A percentile compares a stretch with the other conserved stretches of the same genome.
Conservation (phyloP, 2,329 filamentous ascomycete species). For the Cladosporium phlei region DNA sequence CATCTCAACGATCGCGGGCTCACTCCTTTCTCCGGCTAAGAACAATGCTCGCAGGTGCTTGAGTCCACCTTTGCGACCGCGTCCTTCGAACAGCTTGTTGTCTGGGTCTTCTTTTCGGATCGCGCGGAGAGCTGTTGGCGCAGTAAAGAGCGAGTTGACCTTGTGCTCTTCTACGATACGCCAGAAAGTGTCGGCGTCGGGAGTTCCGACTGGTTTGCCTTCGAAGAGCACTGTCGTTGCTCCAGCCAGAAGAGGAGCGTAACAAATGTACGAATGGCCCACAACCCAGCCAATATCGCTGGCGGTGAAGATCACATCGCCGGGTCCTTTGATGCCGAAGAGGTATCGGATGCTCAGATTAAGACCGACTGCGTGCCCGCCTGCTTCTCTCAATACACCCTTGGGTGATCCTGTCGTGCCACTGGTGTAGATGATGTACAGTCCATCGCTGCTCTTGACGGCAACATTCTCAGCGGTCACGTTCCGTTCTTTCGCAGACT, state of each 20-base stretch:
- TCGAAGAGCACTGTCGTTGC: conserved; percentile 86
- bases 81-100: conserved; percentile 58
- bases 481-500: conserved; percentile 63
- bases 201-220: conserved; percentile 89
- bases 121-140: conserved; percentile 79
- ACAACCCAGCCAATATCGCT: conserved; percentile 93
- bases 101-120: conserved; percentile 82
- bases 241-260: conserved; percentile 78
- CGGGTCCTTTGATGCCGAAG: conserved; percentile 76
- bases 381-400: conserved; percentile 75
- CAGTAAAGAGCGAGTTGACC: conserved; percentile 79
- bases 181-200: conserved; percentile 85
- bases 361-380: conserved; percentile 80
- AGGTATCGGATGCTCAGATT: conserved; percentile 77
- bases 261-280: conserved; percentile 81
- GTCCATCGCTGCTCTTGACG: conserved; percentile 67
- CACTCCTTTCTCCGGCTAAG: conserved; percentile 82
- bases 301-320: conserved; percentile 74
- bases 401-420: conserved; percentile 79
- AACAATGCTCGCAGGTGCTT: conserved; percentile 69
- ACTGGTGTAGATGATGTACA: conserved; percentile 91
- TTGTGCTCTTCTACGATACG: conserved; percentile 77
- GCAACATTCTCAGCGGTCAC: conserved; percentile 70
- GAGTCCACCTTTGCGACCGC: conserved; percentile 67
- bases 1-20: conserved; percentile 76